Evolutionary conservation across 306 rosid genomes (phyloP).

Genomic region (Cajanus cajan): DNA sequence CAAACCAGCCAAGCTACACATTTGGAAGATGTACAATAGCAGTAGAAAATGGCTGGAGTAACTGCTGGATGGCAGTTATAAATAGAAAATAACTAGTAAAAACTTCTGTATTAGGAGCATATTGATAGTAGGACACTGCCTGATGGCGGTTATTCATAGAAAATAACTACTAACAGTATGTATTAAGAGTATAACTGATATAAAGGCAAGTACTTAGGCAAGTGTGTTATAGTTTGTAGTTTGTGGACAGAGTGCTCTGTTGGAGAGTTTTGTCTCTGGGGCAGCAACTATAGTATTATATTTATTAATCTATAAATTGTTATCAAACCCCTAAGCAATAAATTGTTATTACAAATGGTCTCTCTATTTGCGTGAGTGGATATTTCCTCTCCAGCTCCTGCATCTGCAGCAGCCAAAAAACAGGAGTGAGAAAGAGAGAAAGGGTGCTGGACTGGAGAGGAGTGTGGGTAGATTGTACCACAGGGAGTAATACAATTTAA

Average conservation of each 20-base stretch:
- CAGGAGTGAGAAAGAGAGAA: too few relatives aligned
- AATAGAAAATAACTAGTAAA: neutral
- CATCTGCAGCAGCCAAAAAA: too few relatives aligned
- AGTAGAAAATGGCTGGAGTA: neutral
- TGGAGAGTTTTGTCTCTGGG: neutral
- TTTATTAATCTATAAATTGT: too few relatives aligned
- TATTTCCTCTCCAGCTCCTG: neutral
- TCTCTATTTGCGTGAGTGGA: neutral
- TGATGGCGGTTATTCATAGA: neutral
- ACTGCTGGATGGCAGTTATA: neutral
- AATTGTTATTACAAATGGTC: too few relatives aligned
- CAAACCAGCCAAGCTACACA: neutral
- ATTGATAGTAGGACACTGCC: neutral
- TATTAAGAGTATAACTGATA: neutral
- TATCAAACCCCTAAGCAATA: too few relatives aligned
- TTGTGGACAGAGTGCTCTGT: neutral
- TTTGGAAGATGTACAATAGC: neutral
- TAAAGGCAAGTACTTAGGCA: neutral
- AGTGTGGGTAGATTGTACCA: neutral
- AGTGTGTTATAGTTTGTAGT: neutral
- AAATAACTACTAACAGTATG: neutral
- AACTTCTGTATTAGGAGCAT: neutral
- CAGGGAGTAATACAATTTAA: conserved; percentile 16
- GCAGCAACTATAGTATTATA: neutral
- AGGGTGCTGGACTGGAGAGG: too few relatives aligned